A percentile compares a stretch with the other conserved stretches of the same genome.
phyloP scores from a whole-genome alignment of 1,284 basidiomycete species.

The Rhodotorula sp. region DNA sequence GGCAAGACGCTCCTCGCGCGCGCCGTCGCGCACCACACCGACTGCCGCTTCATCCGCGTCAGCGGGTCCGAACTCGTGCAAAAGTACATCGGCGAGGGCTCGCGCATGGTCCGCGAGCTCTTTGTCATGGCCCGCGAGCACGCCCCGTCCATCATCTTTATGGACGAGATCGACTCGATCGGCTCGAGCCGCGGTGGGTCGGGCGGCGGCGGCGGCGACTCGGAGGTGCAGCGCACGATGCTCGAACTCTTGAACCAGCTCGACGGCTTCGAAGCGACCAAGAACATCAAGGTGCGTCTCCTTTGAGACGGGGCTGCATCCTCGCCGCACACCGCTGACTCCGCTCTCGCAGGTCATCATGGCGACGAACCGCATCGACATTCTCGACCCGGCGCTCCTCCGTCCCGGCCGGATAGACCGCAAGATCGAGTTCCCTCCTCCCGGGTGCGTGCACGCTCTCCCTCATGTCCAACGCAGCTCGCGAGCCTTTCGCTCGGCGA shows the following conservation, averaged over 20 bases:
- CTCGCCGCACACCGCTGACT: neutral
- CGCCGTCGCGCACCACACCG: conserved; percentile 97
- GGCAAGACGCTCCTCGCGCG: conserved; percentile 98
- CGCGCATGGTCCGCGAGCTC: conserved; percentile 84
- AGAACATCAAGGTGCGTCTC: conserved; percentile 81
- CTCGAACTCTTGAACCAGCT: conserved; percentile 94
- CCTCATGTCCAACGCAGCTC: neutral
- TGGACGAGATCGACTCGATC: conserved; percentile 98
- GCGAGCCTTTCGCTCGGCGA: conserved; percentile 2
- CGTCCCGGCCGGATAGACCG: conserved; percentile 96
- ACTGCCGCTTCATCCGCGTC: conserved; percentile 97
- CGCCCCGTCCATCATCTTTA: conserved; percentile 96
- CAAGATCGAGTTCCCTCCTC: conserved; percentile 99
- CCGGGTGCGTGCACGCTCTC: conserved; percentile 58
- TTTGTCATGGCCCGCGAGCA: conserved; percentile 99
- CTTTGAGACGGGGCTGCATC: neutral
- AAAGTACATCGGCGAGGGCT: conserved; percentile 98
- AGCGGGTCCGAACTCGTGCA: conserved; percentile 94
- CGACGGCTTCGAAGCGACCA: conserved; percentile 95
- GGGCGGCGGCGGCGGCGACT: conserved; percentile 78
- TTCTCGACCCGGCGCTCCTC: conserved; percentile 90
- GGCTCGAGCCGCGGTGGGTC: conserved; percentile 88
- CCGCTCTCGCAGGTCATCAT: conserved; percentile 67
- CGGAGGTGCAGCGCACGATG: conserved; percentile 98
- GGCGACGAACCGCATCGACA: conserved; percentile 98